Evolutionary conservation across 2,329 filamentous ascomycete species (phyloP).

Genomic region (Arthrobotrys pseudoclavata): DNA sequence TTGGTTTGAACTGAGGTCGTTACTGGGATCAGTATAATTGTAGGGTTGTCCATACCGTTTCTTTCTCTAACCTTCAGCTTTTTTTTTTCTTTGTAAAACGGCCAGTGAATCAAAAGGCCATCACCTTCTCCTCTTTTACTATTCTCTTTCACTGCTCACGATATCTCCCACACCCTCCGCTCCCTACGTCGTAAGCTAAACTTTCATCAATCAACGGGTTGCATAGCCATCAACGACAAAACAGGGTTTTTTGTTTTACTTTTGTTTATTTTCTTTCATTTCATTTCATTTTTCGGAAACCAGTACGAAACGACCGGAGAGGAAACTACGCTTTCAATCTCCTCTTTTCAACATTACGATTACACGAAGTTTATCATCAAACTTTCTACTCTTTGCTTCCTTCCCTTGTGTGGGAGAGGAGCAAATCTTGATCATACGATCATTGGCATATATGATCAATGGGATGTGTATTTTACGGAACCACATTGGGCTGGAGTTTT

Average conservation of each 20-base stretch:
- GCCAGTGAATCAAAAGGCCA: constrained; percentile 27
- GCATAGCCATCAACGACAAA: constrained; percentile 55
- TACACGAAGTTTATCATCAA: constrained; percentile 56
- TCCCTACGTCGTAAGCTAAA: constrained; percentile 61
- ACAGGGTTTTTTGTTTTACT: constrained; percentile 41
- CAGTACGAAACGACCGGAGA: constrained; percentile 27
- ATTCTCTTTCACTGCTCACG: constrained; percentile 22
- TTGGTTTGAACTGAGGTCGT: constrained; percentile 25
- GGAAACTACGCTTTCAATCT: constrained; percentile 11
- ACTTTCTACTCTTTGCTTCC: constrained; percentile 53
- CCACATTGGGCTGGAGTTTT: constrained; percentile 59
- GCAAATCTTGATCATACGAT: constrained; percentile 24
- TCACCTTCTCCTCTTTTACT: constrained; percentile 38
- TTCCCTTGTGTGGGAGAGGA: background rate
- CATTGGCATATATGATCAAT: constrained; percentile 32
- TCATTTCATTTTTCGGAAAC: constrained; percentile 1
- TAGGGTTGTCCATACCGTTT: constrained; percentile 58
- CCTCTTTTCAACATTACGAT: constrained; percentile 22
- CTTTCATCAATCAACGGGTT: constrained; percentile 61
- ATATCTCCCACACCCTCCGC: constrained; percentile 41
- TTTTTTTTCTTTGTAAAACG: constrained; percentile 44
- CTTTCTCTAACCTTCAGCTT: constrained; percentile 1
- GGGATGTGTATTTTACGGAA: constrained; percentile 57
- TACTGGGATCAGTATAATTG: constrained; percentile 60
- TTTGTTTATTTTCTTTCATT: background rate